Evolutionary conservation across 2,329 filamentous ascomycete genomes (phyloP).

Genomic region (Thelonectria discophora): DNA sequence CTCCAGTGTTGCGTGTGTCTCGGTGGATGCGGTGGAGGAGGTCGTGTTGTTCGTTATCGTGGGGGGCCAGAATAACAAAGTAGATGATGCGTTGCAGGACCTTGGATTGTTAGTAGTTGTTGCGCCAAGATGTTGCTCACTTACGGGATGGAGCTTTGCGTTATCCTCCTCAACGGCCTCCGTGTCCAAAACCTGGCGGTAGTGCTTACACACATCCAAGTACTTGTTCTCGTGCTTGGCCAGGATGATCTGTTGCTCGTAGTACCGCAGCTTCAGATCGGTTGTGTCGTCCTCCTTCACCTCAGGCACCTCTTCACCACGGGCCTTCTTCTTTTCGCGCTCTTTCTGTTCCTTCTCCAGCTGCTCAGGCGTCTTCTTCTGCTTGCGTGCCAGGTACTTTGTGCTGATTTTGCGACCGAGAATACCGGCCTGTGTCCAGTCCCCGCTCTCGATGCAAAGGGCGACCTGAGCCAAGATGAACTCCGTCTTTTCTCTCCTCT

Average conservation of each 20-base stretch:
- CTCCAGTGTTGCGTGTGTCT: constrained; percentile 81
- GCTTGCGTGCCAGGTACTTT: constrained; percentile 86
- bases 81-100: constrained; percentile 95
- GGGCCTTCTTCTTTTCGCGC: constrained; percentile 83
- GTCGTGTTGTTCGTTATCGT: constrained; percentile 98
- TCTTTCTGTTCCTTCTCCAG: constrained; percentile 91
- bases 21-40: constrained; percentile 91
- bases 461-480: constrained; percentile 96
- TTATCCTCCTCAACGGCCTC: constrained; percentile 93
- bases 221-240: constrained; percentile 98
- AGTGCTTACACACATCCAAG: constrained; percentile 97
- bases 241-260: constrained; percentile 95
- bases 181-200: constrained; percentile 94
- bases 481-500: constrained; percentile 95
- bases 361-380: constrained; percentile 89
- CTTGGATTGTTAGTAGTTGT: constrained; percentile 54
- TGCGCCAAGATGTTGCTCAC: constrained; percentile 43
- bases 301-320: constrained; percentile 80
- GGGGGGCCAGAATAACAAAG: constrained; percentile 94
- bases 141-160: constrained; percentile 83
- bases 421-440: constrained; percentile 96
- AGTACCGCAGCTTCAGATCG: constrained; percentile 93
- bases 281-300: constrained; percentile 90
- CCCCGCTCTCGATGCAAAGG: constrained; percentile 92
- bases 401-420: constrained; percentile 97